A percentile compares a stretch with the other conserved stretches of the same genome.
Conservation (phyloP, 1,284 basidiomycete species). For the Irpex rosettiformis region DNA sequence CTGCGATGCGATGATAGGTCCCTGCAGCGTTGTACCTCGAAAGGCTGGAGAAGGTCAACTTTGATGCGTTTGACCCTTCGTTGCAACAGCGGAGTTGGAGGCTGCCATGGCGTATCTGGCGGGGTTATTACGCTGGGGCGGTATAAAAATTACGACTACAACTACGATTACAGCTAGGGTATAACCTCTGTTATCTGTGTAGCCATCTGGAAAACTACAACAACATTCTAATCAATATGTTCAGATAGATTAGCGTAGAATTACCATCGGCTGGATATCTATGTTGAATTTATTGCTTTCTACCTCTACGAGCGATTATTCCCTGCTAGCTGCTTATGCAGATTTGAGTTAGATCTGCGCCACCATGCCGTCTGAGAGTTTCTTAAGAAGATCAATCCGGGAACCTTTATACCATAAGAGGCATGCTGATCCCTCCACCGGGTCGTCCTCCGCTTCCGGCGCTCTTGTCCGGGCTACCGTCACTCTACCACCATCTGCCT, state of each 20-base stretch:
- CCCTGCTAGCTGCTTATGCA: not conserved
- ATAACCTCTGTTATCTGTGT: not conserved
- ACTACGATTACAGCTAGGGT: no score
- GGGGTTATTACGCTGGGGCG: constrained; percentile 55
- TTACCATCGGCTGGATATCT: not conserved
- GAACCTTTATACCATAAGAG: not conserved
- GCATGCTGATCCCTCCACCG: constrained; percentile 1
- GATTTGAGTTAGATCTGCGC: constrained; percentile 3
- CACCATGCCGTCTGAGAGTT: not conserved
- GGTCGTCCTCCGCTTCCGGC: constrained; percentile 13
- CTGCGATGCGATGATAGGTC: constrained; percentile 42
- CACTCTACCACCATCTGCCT: constrained; percentile 16
- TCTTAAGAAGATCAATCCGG: not conserved
- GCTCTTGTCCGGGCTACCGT: constrained; percentile 5
- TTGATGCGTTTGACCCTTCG: constrained; percentile 77
- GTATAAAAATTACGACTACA: constrained; percentile 39
- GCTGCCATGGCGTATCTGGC: constrained; percentile 85
- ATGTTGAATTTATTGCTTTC: no score
- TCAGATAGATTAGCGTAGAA: not conserved
- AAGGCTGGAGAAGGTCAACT: constrained; percentile 75
- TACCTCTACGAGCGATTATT: no score
- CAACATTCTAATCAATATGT: not conserved
- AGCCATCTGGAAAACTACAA: not conserved
- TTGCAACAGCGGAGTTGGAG: constrained; percentile 80
- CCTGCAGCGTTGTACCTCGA: constrained; percentile 73